Conservation (phyloP, 2,329 filamentous ascomycete species). For the Acrocalymma vagum region DNA sequence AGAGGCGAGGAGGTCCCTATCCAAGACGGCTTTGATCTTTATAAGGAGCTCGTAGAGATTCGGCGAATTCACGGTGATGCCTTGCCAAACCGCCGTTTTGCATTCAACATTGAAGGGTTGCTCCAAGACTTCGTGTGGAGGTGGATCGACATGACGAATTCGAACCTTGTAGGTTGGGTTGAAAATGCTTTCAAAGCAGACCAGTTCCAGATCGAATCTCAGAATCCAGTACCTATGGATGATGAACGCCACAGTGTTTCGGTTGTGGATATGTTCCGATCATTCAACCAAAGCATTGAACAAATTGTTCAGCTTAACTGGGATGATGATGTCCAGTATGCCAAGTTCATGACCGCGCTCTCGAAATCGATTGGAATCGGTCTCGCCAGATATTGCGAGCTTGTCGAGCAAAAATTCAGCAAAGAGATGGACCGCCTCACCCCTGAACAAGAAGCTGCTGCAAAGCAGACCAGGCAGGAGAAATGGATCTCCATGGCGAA, state of each 20-base stretch:
- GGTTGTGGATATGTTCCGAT: constrained; percentile 89
- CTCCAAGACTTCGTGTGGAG: constrained; percentile 95
- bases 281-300: constrained; percentile 91
- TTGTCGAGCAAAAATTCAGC: constrained; percentile 83
- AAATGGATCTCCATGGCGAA: constrained; percentile 93
- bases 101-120: constrained; percentile 85
- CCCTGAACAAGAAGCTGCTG: constrained; percentile 82
- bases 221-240: constrained; percentile 72
- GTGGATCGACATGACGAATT: constrained; percentile 86
- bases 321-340: constrained; percentile 92
- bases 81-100: constrained; percentile 76
- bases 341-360: constrained; percentile 95
- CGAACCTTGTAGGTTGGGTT: constrained; percentile 82
- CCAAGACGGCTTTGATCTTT: constrained; percentile 93
- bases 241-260: constrained; percentile 92
- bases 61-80: constrained; percentile 80
- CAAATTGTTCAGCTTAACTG: constrained; percentile 87
- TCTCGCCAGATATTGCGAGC: constrained; percentile 88
- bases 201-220: constrained; percentile 77
- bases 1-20: constrained; percentile 80
- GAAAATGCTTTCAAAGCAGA: constrained; percentile 93
- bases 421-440: constrained; percentile 94
- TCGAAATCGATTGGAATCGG: constrained; percentile 85
- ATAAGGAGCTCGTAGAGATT: constrained; percentile 86
- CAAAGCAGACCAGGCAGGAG: constrained; percentile 84